phyloP scores from a whole-genome alignment of 768 basidiomycete genomes.

The Rhodosporidiobolus sp. region DNA sequence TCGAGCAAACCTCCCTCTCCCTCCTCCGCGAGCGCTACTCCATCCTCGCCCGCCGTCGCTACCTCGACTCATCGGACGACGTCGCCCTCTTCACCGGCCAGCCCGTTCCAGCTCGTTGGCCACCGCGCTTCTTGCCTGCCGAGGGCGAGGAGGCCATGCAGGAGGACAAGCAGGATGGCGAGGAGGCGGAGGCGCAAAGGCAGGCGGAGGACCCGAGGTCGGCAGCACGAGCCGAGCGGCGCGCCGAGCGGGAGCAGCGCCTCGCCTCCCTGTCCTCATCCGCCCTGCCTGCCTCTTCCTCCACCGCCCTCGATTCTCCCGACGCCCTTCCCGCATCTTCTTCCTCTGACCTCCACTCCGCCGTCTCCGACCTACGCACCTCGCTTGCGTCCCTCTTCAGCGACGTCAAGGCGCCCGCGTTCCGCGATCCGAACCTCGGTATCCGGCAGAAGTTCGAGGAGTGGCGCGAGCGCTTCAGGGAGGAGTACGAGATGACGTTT shows the following conservation, averaged over 20 bases:
- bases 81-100: conserved; percentile 43
- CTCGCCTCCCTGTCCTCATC: neutral
- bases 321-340: conserved; percentile 30
- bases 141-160: conserved; percentile 35
- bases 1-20: conserved; percentile 48
- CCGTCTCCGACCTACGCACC: conserved; percentile 6
- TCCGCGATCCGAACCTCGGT: conserved; percentile 40
- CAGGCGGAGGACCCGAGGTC: conserved; percentile 46
- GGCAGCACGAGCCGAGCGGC: conserved; percentile 40
- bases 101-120: conserved; percentile 18
- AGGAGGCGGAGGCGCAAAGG: conserved; percentile 36
- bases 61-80: conserved; percentile 43
- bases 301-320: conserved; percentile 20
- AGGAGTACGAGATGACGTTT: conserved; percentile 53
- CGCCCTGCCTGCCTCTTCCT: neutral
- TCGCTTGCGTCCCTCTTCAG: conserved; percentile 32
- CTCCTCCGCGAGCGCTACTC: conserved; percentile 42
- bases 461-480: conserved; percentile 49
- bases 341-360: conserved; percentile 27
- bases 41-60: conserved; percentile 41
- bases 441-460: conserved; percentile 48
- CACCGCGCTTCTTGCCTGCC: neutral
- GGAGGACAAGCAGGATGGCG: conserved; percentile 46
- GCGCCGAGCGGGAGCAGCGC: conserved; percentile 45
- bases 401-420: conserved; percentile 44